Evolutionary conservation across 352 stramenopile genomes (phyloP), one percentile per base, ranked within the genome.

Genomic region (Thraustochytrium striatum): DNA sequence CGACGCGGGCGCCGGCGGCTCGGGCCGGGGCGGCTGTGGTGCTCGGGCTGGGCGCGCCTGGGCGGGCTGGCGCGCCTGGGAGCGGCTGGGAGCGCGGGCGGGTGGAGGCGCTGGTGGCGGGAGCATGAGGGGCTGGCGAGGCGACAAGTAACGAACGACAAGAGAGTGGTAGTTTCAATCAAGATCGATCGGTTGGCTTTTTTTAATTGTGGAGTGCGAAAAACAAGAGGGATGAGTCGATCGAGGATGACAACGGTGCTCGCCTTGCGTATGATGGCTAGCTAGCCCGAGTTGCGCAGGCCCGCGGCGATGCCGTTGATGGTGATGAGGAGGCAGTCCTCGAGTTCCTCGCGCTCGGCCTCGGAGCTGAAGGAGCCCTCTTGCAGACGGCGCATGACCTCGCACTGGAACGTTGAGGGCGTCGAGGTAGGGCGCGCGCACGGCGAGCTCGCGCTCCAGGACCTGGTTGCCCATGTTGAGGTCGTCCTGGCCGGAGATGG

Each of bases 261-360:
- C 9, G 11, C 9, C 16, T 25, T 21, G 47, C 16, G 25, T 21
- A 21, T 25, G 47, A 21, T 55, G 47, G 25, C 16, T 21, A 55
- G 16, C 57, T 89, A 95, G 55, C 90, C 90, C 65, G 85, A 90
- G 85, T 95, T 95, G 73, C 88, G 85, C 87, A 95, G 91, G 36
- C 90, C 90, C 35, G 88, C 86, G 39, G 88, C 87, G 82, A 95
- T 90, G 39, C 89, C 90, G 69, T 91, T 94, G 59, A 95, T 91
- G 8, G 87, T 92, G 53, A 94, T 82, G 35, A 92, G 80, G 3
- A 95, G 82, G 13, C 88, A 87, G 33, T 79, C 69, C 19, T 50
- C 32, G 41, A 94, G 79, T 25, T 86, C 53, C 39, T 85, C 75
- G 55, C 89, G 84, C 82, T 93, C 88, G 25, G 88, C 78, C 21